Conservation (phyloP, 495 filamentous ascomycete species). For the Chaetomidium leptoderma region DNA sequence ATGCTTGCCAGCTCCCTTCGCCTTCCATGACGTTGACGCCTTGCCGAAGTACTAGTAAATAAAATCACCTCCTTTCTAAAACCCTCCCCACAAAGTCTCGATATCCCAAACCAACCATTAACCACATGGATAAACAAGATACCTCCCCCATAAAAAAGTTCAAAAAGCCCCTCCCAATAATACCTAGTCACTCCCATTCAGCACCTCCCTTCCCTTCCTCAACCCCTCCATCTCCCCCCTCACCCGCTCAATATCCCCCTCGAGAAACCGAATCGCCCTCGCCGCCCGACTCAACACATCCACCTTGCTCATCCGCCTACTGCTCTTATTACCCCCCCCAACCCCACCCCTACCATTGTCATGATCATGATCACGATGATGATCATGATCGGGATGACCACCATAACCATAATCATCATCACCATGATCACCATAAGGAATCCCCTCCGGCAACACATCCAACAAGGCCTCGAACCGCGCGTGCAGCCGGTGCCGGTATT, state of each 20-base stretch:
- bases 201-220: constrained; percentile 2
- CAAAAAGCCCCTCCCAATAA: background rate
- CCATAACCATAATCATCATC: background rate
- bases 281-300: constrained; percentile 10
- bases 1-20: too few species aligned
- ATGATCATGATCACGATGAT: background rate
- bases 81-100: background rate
- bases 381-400: background rate
- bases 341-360: background rate
- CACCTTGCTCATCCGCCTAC: constrained; percentile 17
- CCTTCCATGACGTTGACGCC: too few species aligned
- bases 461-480: constrained; percentile 17
- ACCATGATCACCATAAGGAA: background rate
- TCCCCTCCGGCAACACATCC: constrained; percentile 12
- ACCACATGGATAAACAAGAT: too few species aligned
- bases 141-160: too few species aligned
- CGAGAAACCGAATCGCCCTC: constrained; percentile 1
- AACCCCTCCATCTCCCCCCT: constrained; percentile 9
- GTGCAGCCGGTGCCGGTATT: constrained; percentile 21
- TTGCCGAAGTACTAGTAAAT: too few species aligned
- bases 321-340: background rate
- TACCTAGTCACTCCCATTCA: background rate
- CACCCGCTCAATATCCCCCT: constrained; percentile 1
- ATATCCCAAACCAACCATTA: too few species aligned
- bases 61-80: background rate